A percentile compares a stretch with the other conserved stretches of the same genome.
These are phyloP conservation scores for Arxiozyma heterogenica DNA, from an alignment of 1,139 yeast species.

Conservation along the genomic window DNA sequence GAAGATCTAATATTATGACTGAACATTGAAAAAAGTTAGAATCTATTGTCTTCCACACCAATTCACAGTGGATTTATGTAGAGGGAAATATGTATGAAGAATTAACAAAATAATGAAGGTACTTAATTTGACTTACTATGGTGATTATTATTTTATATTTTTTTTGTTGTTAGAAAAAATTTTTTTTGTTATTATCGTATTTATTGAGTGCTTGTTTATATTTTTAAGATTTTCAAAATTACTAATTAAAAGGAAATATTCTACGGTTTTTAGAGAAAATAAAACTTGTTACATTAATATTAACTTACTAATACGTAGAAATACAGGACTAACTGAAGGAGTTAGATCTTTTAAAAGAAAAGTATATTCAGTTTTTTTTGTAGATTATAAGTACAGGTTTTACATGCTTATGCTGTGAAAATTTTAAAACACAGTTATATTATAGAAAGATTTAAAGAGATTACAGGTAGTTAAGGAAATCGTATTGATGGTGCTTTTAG, in stretches of 20 bases:
- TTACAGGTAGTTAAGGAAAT: too few species aligned
- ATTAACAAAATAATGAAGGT: not conserved
- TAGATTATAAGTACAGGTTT: not conserved
- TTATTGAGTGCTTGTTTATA: not conserved
- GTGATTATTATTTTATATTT: too few species aligned
- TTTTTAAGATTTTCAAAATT: not conserved
- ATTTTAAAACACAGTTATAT: too few species aligned
- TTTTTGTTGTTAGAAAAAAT: too few species aligned
- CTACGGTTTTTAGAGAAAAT: not conserved
- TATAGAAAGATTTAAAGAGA: not conserved
- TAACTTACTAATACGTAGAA: not conserved
- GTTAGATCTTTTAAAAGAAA: not conserved
- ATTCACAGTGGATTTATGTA: too few species aligned
- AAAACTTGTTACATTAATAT: not conserved
- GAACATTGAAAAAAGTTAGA: not conserved
- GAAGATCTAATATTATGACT: constrained; percentile 2
- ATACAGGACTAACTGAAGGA: too few species aligned
- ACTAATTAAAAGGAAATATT: not conserved
- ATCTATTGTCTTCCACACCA: not conserved
- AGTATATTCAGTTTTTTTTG: too few species aligned
- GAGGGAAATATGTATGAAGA: not conserved
- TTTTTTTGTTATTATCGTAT: too few species aligned
- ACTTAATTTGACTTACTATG: not conserved
- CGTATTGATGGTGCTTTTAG: not conserved
- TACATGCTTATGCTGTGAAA: not conserved